Evolutionary conservation across 2,329 filamentous ascomycete genomes (phyloP).

Genomic region (Paradendryphiella salina): DNA sequence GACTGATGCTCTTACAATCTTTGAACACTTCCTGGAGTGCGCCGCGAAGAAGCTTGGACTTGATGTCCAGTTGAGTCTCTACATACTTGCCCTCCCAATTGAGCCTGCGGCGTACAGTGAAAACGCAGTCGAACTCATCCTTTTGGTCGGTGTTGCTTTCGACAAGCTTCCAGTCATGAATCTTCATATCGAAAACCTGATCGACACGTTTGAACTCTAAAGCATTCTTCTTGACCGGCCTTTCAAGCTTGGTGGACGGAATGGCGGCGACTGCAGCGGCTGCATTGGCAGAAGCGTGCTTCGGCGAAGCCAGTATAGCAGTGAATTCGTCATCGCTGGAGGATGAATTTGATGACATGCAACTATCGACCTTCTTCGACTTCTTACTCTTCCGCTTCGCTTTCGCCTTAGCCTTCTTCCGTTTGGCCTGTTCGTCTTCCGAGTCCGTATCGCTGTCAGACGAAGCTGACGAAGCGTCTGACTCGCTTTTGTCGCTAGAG

Average conservation of each 20-base stretch:
- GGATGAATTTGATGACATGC: slow-evolving; percentile 14
- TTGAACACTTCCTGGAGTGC: slow-evolving; percentile 72
- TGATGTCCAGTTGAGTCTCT: slow-evolving; percentile 77
- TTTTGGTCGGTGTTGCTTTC: slow-evolving; percentile 67
- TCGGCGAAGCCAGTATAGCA: not conserved
- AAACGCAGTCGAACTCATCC: slow-evolving; percentile 72
- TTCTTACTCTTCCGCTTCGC: slow-evolving; percentile 27
- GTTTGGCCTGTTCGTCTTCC: slow-evolving; percentile 22
- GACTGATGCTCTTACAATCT: slow-evolving; percentile 73
- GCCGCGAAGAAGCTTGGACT: slow-evolving; percentile 76
- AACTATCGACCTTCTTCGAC: slow-evolving; percentile 9
- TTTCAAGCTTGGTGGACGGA: slow-evolving; percentile 18
- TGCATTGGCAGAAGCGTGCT: slow-evolving; percentile 15
- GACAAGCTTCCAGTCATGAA: slow-evolving; percentile 64
- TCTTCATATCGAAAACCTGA: slow-evolving; percentile 57
- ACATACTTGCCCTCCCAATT: slow-evolving; percentile 82
- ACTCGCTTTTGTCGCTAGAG: slow-evolving; percentile 24
- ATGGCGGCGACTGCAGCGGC: slow-evolving; percentile 17
- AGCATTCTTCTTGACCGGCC: slow-evolving; percentile 43
- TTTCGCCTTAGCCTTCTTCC: slow-evolving; percentile 23
- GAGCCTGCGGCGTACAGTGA: slow-evolving; percentile 80
- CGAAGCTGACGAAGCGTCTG: slow-evolving; percentile 17
- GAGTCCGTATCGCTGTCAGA: slow-evolving; percentile 21
- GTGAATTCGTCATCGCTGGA: slow-evolving; percentile 15
- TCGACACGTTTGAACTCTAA: slow-evolving; percentile 72